Base-by-base conservation (phyloP, 2,329 filamentous ascomycete genomes). In the Arthrinium phaeospermum region DNA sequence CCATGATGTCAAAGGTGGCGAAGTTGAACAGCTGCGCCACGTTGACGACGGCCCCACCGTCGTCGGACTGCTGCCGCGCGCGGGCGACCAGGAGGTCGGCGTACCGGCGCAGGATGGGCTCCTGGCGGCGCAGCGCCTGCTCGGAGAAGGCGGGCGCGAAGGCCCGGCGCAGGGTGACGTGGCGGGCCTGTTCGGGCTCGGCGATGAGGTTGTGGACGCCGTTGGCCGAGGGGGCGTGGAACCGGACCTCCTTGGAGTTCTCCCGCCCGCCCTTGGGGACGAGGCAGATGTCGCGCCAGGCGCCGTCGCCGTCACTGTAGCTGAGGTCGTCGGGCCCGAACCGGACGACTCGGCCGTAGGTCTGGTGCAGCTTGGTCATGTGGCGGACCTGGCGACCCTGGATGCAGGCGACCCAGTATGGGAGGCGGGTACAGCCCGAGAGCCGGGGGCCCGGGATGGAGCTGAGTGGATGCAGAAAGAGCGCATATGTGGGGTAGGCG, bases 111-210 rank as follows among this genome's bases (percentile, higher is more conserved):
- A 82, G 74, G 24, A 81, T 76, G 22, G 74, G 74, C 72, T 82
- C 82, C 72, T 83, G 81, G n/a, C 79, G 79, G n/a, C 75, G 37
- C 24, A 83, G 72, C 1, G 80, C 78, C 68, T 77, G 67, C 24
- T 47, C 44, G 14, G 24, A 49, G 67, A 30, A 68, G 10, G 44
- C 44, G 10, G 46, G 67, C 0, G 67, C 4, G 41, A 34, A 68
- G n/a, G 47, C 44, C n/a, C 34, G 8, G 0, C 34, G 24, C 3
- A 68, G 3, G 13, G 45, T 24, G 44, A 79, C 75, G 67, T 71
- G 69, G 14, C 45, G 69, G 37, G 34, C 69, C 12, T 77, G 74
- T 72, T 79, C 72, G 73, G 73, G 53, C 30, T 61, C 30, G 5
- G 30, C 16, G 16, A 77, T 71, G 34, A 77, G 73, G 46, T 72